These are phyloP conservation scores for Fusarium globosum DNA, from an alignment of 2,329 filamentous ascomycete species.

Conservation along the genomic window DNA sequence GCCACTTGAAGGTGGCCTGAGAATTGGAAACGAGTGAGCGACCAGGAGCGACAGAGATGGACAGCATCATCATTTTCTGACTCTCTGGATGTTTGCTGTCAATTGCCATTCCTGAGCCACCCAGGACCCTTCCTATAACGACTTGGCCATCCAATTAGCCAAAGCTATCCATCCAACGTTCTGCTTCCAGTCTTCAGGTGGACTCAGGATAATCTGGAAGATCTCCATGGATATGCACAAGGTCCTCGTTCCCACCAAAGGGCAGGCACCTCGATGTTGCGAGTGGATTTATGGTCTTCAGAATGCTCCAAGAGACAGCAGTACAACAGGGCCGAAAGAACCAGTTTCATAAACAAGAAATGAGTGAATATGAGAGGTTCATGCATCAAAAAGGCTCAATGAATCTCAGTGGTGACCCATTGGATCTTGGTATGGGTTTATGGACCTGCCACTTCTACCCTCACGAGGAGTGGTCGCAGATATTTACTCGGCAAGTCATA, in stretches of 20 bases:
- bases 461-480: conserved; percentile 60
- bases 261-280: conserved; percentile 68
- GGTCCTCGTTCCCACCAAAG: conserved; percentile 62
- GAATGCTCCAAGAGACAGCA: conserved; percentile 58
- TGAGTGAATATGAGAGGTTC: conserved; percentile 62
- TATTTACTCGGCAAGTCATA: conserved; percentile 49
- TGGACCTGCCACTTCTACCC: conserved; percentile 66
- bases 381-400: conserved; percentile 58
- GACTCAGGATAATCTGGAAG: conserved; percentile 65
- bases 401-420: conserved; percentile 59
- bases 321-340: conserved; percentile 41
- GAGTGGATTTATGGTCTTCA: conserved; percentile 63
- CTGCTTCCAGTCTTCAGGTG: conserved; percentile 47
- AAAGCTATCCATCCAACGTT: conserved; percentile 65
- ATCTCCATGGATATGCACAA: conserved; percentile 60
- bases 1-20: conserved; percentile 64
- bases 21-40: conserved; percentile 66
- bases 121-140: conserved; percentile 59
- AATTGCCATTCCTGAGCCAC: conserved; percentile 63
- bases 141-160: conserved; percentile 63
- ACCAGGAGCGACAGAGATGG: conserved; percentile 64
- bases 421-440: conserved; percentile 70
- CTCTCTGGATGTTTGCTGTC: conserved; percentile 71
- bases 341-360: conserved; percentile 57
- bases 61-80: conserved; percentile 71